Percentiles rank a stretch among this genome's conserved stretches.
These are phyloP conservation scores for Colletotrichum trifolii DNA, from an alignment of 2,329 filamentous ascomycete species.

Conservation along the genomic window DNA sequence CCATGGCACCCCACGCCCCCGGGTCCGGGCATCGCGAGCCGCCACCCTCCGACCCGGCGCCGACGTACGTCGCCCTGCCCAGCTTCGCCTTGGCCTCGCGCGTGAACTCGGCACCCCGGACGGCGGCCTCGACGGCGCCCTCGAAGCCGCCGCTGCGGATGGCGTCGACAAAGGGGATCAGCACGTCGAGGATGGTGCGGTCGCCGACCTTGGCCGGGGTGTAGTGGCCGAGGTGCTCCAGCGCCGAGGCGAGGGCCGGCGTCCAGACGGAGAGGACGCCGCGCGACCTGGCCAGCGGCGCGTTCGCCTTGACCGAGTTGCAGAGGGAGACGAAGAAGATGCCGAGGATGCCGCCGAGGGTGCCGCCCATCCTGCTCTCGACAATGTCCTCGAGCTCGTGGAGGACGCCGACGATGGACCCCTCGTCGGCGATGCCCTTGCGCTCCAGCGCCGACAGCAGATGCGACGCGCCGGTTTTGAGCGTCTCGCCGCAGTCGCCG, in stretches of 20 bases:
- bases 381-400: conserved; percentile 64
- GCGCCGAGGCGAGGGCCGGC: conserved; percentile 52
- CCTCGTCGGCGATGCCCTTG: conserved; percentile 50
- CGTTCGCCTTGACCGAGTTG: conserved; percentile 43
- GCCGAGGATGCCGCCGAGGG: conserved; percentile 63
- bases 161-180: conserved; percentile 64
- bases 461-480: conserved; percentile 62
- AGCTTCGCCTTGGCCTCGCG: conserved; percentile 73
- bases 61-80: conserved; percentile 76
- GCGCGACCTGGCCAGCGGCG: conserved; percentile 39
- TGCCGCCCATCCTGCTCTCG: conserved; percentile 66
- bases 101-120: conserved; percentile 70
- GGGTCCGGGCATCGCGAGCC: conserved; percentile 70
- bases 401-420: conserved; percentile 60
- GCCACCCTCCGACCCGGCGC: conserved; percentile 61
- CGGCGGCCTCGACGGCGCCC: conserved; percentile 67
- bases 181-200: conserved; percentile 67
- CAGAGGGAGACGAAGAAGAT: conserved; percentile 61
- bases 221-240: conserved; percentile 61
- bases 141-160: conserved; percentile 62
- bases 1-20: conserved; percentile 76
- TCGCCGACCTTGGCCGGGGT: conserved; percentile 67
- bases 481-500: conserved; percentile 73
- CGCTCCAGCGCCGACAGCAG: conserved; percentile 59
- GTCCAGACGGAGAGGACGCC: conserved; percentile 56